Conservation (phyloP, 805 yeast species). For the Candida patagonica region DNA sequence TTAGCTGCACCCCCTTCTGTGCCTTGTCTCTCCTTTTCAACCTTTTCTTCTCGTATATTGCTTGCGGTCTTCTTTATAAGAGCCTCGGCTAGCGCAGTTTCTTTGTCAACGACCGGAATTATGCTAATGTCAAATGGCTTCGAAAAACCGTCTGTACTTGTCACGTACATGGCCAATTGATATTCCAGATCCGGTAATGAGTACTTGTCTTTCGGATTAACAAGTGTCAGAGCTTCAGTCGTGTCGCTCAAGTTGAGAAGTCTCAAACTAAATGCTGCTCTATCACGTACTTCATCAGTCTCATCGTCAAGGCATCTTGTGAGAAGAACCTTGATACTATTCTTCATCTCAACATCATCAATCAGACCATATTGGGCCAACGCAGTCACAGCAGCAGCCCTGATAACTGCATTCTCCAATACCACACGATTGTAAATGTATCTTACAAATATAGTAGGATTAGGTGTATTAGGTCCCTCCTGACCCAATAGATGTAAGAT, state of each 20-base stretch:
- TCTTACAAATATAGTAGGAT: slow-evolving; percentile 86
- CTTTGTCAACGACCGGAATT: slow-evolving; percentile 44
- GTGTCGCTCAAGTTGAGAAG: slow-evolving; percentile 40
- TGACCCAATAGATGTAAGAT: slow-evolving; percentile 85
- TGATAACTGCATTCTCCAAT: slow-evolving; percentile 85
- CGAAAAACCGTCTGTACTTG: slow-evolving; percentile 37
- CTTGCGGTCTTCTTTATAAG: slow-evolving; percentile 44
- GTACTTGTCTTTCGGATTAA: slow-evolving; percentile 59
- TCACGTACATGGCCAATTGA: slow-evolving; percentile 62
- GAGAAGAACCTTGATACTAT: slow-evolving; percentile 66
- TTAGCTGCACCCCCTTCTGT: too few species aligned
- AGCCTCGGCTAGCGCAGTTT: slow-evolving; percentile 29
- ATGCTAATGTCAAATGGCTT: slow-evolving; percentile 61
- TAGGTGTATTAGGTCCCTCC: slow-evolving; percentile 81
- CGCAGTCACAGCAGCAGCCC: slow-evolving; percentile 93
- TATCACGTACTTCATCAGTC: slow-evolving; percentile 96
- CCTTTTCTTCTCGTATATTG: slow-evolving; percentile 40
- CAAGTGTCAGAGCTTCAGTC: slow-evolving; percentile 33
- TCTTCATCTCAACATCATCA: slow-evolving; percentile 52
- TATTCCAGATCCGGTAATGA: slow-evolving; percentile 73
- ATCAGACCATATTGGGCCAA: slow-evolving; percentile 81
- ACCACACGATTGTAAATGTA: slow-evolving; percentile 96
- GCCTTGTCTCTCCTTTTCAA: slow-evolving; percentile 26
- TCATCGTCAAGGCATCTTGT: slow-evolving; percentile 76
- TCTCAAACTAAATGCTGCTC: slow-evolving; percentile 80